These are phyloP conservation scores for Onygenales sp. DNA, from an alignment of 2,329 filamentous ascomycete species.

Conservation along the genomic window DNA sequence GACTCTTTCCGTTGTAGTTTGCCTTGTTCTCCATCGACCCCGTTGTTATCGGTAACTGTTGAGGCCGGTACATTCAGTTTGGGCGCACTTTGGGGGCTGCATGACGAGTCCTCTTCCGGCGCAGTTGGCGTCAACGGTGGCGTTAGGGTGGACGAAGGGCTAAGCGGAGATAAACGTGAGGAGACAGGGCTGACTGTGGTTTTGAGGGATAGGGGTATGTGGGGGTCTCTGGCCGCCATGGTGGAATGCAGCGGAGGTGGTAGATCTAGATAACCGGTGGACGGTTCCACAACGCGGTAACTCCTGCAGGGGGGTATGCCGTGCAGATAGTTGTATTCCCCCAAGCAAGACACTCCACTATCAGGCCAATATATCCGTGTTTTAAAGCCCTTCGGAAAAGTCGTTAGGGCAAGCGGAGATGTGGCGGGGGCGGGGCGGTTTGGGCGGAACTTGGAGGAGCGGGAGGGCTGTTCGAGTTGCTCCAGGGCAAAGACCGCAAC, in stretches of 20 bases:
- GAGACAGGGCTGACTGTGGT: constrained; percentile 6
- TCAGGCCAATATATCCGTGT: no score
- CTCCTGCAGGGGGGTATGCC: no score
- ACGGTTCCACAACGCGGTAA: no score
- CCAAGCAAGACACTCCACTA: no score
- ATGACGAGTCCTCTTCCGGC: constrained; percentile 11
- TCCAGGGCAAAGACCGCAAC: no score
- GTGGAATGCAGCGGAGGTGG: background rate
- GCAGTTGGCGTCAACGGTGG: constrained; percentile 27
- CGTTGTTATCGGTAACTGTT: background rate
- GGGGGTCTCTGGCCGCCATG: constrained; percentile 5
- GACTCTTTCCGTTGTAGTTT: background rate
- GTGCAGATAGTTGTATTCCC: no score
- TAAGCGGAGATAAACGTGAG: constrained; percentile 3
- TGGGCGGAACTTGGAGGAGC: no score
- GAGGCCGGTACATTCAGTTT: background rate
- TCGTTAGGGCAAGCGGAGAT: no score
- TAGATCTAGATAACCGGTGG: background rate
- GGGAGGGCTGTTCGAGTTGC: no score
- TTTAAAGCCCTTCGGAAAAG: no score
- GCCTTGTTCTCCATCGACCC: background rate
- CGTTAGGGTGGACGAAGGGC: constrained; percentile 16
- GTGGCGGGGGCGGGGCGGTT: no score
- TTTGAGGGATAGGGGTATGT: constrained; percentile 7
- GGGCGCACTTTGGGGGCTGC: constrained; percentile 4